Evolutionary conservation across 257 asterid genomes (phyloP), one percentile per base, ranked within the genome.

Genomic region (Solanum stenotomum): DNA sequence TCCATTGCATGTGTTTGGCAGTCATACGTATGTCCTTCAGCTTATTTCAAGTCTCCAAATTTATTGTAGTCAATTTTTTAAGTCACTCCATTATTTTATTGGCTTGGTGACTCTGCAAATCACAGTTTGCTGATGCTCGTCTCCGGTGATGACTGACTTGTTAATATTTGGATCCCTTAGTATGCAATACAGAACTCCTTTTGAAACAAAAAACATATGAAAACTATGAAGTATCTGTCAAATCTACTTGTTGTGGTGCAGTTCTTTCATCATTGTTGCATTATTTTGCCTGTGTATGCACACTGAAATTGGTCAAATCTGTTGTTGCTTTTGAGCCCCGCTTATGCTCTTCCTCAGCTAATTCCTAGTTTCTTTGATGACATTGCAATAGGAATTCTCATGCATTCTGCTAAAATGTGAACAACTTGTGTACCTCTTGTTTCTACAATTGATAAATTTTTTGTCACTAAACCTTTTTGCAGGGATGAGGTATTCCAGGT

Each of bases 401-500:
- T 82, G 71, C 70, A 49, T 31, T 82, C 44, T 29, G 7, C 61
- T 75, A 35, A 22, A 44, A 44, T 44, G 35, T 46, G 35, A 79
- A 79, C 1, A 46, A 25, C 15, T 40, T 12, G 1, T n/a, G 3
- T 27, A 46, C 40, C 67, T 81, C 3, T 46, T 44, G 38, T 79
- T 44, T 44, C 61, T 77, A 27, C 84, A 40, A 77, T n/a, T 78
- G 84, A 70, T 29, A 38, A 84, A 31, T 7, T 56, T 38, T 71
- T 42, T 76, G 81, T 65, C 37, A 49, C 83, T 83, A 56, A 70
- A 86, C 34, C 65, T 59, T 90, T 84, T 10, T 89, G 49, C 91
- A 96, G 99, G 89, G 97, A 92, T 90, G 99, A 97, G 95, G 99
- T 94, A 40, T 97, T 96, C 95, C 99, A 97, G 91, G 99, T 97